Evolutionary conservation across 2,329 filamentous ascomycete species (phyloP).

Genomic region (Drechslera avenae): DNA sequence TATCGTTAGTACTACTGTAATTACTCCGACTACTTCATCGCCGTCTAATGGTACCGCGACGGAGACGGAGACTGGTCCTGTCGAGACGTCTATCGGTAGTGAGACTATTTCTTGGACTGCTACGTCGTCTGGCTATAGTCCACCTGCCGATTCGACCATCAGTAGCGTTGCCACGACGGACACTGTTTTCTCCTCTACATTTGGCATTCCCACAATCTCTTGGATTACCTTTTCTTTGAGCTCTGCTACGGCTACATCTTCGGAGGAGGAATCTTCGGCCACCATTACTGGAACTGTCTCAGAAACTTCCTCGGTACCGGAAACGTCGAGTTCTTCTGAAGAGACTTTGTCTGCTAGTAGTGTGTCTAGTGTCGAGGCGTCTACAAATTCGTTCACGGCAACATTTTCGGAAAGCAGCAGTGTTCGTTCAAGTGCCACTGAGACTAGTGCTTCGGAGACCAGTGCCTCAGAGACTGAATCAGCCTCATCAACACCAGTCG

Average conservation of each 20-base stretch:
- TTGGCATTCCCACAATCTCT: conserved; percentile 4
- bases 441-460: neutral
- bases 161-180: neutral
- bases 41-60: conserved; percentile 9
- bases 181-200: conserved; percentile 1
- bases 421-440: neutral
- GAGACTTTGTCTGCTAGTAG: neutral
- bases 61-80: conserved; percentile 1
- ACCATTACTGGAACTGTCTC: neutral
- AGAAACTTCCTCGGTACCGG: neutral
- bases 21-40: conserved; percentile 2
- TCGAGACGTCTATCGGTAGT: conserved; percentile 3
- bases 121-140: conserved; percentile 11
- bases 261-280: conserved; percentile 1
- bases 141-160: conserved; percentile 8
- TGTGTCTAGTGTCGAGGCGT: neutral
- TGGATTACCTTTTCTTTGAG: conserved; percentile 6
- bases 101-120: neutral
- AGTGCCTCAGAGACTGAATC: neutral
- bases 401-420: neutral
- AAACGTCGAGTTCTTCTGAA: neutral
- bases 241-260: neutral
- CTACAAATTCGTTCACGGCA: neutral
- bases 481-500: neutral
- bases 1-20: neutral